Base-by-base conservation (phyloP, 1,284 basidiomycete genomes). In the Apiotrichum porosum region DNA sequence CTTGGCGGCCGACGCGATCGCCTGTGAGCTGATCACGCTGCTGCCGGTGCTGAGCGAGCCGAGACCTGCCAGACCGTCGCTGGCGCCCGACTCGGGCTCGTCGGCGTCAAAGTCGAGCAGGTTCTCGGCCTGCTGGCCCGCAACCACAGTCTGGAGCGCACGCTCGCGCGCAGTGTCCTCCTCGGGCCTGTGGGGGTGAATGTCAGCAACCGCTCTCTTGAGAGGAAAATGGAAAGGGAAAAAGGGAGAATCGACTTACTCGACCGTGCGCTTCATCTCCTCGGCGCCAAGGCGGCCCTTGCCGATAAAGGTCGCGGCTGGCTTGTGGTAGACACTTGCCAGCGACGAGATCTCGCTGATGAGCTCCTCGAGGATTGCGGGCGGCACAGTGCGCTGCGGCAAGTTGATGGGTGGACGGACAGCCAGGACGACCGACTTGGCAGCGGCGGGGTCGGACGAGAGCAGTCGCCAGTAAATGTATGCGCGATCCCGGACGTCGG, bases 401-500 rank as follows among this genome's bases (percentile, higher is more conserved):
- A 97, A 82, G 6, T 86, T 86, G 68, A 98, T 99, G 12, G 92
- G 92, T 14, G 94, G 95, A 48, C 92, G 81, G 47, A 84, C 80
- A 1, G 92, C 87, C 14, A 98, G 80, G 12, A 98, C 89, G 33
- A 98, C 92, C 45, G 86, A 81, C 88, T 93, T 95, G 0, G 93
- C 93, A 18, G 92, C 91, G 4, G 83, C 88, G 2, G 90, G 86
- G 71, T 98, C 94, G 31, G 89, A 89, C 10, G 88, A 93, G 36
- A 97, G 73, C 54, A 97, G 70, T 51, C 94, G 80, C 93, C 93
- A 97, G 68, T 97, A 97, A 40, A 97, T 94, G 69, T 95, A 97
- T 0, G 72, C 95, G 52, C 95, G 80, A 73, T 99, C 95, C 26
- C 95, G 82, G 35, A 97, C 78, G 75, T 99, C 95, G 6, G 95